These are phyloP conservation scores for Skeletonema potamos DNA, from an alignment of 108 stramenopile genomes.

Conservation along the genomic window DNA sequence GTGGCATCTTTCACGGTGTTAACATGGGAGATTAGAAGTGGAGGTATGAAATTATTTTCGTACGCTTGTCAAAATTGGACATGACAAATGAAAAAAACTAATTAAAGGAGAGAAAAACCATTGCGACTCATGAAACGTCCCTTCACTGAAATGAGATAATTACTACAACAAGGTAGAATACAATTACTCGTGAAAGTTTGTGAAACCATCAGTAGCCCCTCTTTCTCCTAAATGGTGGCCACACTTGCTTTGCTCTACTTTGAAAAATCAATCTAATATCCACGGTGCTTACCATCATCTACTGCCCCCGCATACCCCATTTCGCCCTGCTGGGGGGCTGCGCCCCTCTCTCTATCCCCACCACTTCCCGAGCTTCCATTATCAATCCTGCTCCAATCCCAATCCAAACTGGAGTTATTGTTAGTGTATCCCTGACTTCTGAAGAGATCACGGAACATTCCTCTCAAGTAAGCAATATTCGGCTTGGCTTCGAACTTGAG, in stretches of 20 bases:
- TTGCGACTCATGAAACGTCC: background rate
- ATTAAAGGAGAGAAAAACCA: background rate
- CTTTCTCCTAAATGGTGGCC: background rate
- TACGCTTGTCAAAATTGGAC: no score
- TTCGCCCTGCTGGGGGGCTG: conserved; percentile 18
- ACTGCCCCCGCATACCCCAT: conserved; percentile 27
- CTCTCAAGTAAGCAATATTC: conserved; percentile 96
- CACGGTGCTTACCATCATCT: conserved; percentile 12
- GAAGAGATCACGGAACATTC: conserved; percentile 96
- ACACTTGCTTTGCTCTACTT: background rate
- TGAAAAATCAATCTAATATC: background rate
- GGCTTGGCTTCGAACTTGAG: conserved; percentile 99
- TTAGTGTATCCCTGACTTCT: conserved; percentile 90
- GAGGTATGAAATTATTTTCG: background rate
- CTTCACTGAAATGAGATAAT: background rate
- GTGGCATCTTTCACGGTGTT: background rate
- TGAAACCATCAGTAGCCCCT: background rate
- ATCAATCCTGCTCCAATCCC: conserved; percentile 92
- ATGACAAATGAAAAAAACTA: no score
- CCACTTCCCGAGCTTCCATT: conserved; percentile 44
- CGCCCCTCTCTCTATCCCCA: conserved; percentile 16
- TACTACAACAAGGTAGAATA: background rate
- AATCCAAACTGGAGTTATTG: conserved; percentile 86
- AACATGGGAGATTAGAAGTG: background rate
- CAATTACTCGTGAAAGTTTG: background rate